Base-by-base conservation (phyloP, 2,329 filamentous ascomycete species). In the Hawksworthiomyces lignivorus region DNA sequence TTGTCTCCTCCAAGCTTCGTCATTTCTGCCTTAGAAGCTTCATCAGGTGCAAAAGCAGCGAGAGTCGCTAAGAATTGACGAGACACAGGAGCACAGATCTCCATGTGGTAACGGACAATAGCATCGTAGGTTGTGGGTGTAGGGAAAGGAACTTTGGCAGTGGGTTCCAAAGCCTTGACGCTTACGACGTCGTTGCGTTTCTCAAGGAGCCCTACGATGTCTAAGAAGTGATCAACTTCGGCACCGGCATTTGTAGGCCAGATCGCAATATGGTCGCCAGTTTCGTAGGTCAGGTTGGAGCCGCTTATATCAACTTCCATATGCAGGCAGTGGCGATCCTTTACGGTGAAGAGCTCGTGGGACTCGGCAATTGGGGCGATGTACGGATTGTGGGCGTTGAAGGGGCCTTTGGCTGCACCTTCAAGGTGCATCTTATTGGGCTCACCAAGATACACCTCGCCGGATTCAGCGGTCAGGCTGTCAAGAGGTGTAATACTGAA, bases 51-150 rank as follows among this genome's bases (percentile, higher is more conserved):
- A 59, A 98, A 98, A 33, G 87, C 80, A 49, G 90, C 85, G 20
- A 98, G 72, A 18, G 84, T 86, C 31, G 87, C 80, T 44, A 97
- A 70, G 57, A 97, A 94, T 63, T 98, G 92, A 69, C 94, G 90
- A 45, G 92, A 98, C 22, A 98, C 85, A 35, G 92, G 87, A 33
- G 87, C 88, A 60, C 88, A 87, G 51, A 96, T 92, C 67, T 98
- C 94, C 72, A 98, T 84, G 65, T 98, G 90, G 66, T 96, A 98
- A 52, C 92, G 86, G 46, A 86, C 71, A 50, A 90, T 87, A 44
- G 90, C 84, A 65, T 97, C 90, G 64, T 90, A 97, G 3, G 92
- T 98, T 14, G 92, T 97, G 7, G 92, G 92, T 5, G 89, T 89
- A 15, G 94, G 94, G 70, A 98, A 97, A 7, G 92, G 92, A 34